Base-by-base conservation (phyloP, 169 alveolate genomes). In the Blepharisma undulans region DNA sequence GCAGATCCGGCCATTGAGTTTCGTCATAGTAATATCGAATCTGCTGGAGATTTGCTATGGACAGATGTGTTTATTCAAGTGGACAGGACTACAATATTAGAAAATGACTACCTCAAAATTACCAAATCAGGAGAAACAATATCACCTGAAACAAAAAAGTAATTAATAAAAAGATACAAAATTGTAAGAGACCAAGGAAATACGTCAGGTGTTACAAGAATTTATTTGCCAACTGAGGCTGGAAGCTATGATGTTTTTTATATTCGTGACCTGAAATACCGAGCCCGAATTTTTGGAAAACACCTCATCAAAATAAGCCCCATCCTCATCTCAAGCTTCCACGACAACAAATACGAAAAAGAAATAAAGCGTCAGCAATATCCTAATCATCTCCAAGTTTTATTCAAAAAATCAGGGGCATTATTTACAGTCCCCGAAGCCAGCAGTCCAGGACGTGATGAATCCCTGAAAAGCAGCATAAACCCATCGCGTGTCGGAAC, bases 21-120 rank as follows among this genome's bases (percentile, higher is more conserved):
- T 32, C 29, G 25, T 22, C 71, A 27, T 29, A 29, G 61, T 21
- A 78, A 78, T 27, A 78, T 78, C 18, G 86, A 78, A 36, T 72
- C 29, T 7, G 29, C 29, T 29, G 86, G 86, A 32, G 12, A 22
- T 29, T 27, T 21, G 60, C 66, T 34, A 0, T 78, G 34, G 61
- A 32, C 60, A 32, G 86, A 78, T 78, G 86, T 78, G 12, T 78
- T 78, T 34, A 29, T 25, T 32, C 86, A 78, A 78, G 86, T 78
- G 29, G 86, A 78, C 71, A 29, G 25, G 16, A 78, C 86, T 2
- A 21, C 34, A 21, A 78, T 78, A 78, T 32, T 78, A 25, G 86
- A 78, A 14, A 27, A 27, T 21, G 86, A 78, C 60, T 78, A 78
- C 86, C 86, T 78, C 29, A 21, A 21, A 22, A 29, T 78, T 21